Conservation (phyloP, 2,329 filamentous ascomycete species). For the Diplodia intermedia region DNA sequence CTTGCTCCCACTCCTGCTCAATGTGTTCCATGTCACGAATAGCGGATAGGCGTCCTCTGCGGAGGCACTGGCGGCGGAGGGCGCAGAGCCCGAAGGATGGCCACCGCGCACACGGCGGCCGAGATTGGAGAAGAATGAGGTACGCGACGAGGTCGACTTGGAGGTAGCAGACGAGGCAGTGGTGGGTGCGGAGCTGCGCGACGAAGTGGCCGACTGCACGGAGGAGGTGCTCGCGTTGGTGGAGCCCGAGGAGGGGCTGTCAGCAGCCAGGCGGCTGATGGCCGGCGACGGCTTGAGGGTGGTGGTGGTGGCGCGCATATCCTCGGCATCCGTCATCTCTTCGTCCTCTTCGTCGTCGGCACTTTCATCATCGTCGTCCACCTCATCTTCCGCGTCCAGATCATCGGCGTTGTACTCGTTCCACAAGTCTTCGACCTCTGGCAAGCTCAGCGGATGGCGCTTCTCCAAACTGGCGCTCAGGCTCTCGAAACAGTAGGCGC, state of each 20-base stretch:
- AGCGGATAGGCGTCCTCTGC: constrained; percentile 68
- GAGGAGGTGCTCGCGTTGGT: constrained; percentile 54
- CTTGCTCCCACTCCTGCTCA: constrained; percentile 66
- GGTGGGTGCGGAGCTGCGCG: constrained; percentile 47
- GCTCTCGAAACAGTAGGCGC: constrained; percentile 90
- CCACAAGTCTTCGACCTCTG: constrained; percentile 74
- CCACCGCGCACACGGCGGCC: constrained; percentile 38
- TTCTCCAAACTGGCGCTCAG: constrained; percentile 77
- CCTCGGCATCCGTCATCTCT: constrained; percentile 39
- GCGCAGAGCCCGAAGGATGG: constrained; percentile 43
- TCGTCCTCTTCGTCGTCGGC: constrained; percentile 45
- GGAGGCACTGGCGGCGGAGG: constrained; percentile 42
- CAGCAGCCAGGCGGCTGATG: constrained; percentile 54
- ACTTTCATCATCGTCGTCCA: constrained; percentile 44
- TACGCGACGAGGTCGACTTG: constrained; percentile 39
- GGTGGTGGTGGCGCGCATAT: constrained; percentile 35
- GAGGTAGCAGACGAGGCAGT: constrained; percentile 55
- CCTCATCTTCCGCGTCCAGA: constrained; percentile 41
- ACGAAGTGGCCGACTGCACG: constrained; percentile 36
- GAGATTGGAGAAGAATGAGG: constrained; percentile 46
- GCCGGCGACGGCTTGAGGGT: constrained; percentile 49
- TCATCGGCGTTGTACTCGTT: constrained; percentile 54
- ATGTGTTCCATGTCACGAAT: constrained; percentile 93
- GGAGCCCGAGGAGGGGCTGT: constrained; percentile 54
- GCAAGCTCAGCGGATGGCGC: constrained; percentile 70